Percentiles rank a stretch among this genome's conserved stretches.
Conservation (phyloP, 2,329 filamentous ascomycete genomes). For the Phialemoniopsis sp. region DNA sequence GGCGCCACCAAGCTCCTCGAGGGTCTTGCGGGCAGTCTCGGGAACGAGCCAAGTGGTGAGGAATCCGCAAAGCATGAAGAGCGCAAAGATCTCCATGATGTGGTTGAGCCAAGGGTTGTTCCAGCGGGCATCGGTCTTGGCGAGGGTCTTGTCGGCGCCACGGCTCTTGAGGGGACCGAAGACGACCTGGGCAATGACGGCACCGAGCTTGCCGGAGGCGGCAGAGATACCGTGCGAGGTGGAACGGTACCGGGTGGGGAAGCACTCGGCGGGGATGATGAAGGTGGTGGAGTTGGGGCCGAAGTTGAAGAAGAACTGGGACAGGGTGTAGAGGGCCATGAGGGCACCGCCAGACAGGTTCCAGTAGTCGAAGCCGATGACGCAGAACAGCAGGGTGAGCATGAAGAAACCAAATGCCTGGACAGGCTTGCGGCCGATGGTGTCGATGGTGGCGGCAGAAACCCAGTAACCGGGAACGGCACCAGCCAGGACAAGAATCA, state of each 20-base stretch:
- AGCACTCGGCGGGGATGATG: constrained; percentile 61
- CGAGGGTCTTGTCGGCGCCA: constrained; percentile 24
- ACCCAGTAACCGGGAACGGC: constrained; percentile 72
- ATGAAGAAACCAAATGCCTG: constrained; percentile 32
- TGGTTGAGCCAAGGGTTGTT: constrained; percentile 67
- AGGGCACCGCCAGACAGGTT: no score
- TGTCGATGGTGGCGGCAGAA: constrained; percentile 36
- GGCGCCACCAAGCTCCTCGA: constrained; percentile 42
- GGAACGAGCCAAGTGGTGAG: constrained; percentile 44
- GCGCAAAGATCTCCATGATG: constrained; percentile 46
- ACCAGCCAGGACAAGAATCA: constrained; percentile 74
- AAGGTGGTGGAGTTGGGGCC: constrained; percentile 61
- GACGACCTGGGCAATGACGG: constrained; percentile 46
- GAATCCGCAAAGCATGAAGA: constrained; percentile 43
- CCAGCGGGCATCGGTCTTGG: constrained; percentile 33
- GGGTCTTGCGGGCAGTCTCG: constrained; percentile 33
- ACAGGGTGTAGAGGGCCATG: no score
- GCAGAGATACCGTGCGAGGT: constrained; percentile 61
- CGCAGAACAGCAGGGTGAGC: constrained; percentile 39
- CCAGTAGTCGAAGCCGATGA: constrained; percentile 47
- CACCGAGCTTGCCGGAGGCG: constrained; percentile 54
- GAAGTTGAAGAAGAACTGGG: constrained; percentile 10
- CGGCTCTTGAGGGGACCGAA: constrained; percentile 45
- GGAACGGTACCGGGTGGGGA: constrained; percentile 59
- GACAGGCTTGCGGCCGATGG: constrained; percentile 25